Evolutionary conservation across 2,329 filamentous ascomycete genomes (phyloP).

Genomic region (Colletotrichum magnum): DNA sequence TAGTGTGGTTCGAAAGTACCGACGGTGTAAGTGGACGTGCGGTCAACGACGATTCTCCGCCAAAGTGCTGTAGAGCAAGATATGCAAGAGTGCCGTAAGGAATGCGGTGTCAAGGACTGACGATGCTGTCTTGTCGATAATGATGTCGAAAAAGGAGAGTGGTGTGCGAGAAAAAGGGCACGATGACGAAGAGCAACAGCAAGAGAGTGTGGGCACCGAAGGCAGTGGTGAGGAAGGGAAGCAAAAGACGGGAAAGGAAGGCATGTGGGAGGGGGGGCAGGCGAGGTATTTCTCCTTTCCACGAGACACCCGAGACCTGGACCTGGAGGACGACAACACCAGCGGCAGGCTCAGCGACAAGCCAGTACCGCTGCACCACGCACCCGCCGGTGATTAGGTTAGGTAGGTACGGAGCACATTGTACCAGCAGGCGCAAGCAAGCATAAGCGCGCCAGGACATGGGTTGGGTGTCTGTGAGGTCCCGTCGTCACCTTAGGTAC

Average conservation of each 20-base stretch:
- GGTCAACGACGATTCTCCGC: slow-evolving; percentile 18
- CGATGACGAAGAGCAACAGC: slow-evolving; percentile 36
- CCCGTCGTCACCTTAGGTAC: slow-evolving; percentile 4
- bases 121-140: slow-evolving; percentile 37
- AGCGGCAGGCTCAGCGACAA: slow-evolving; percentile 1
- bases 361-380: slow-evolving; percentile 3
- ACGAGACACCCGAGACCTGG: slow-evolving; percentile 12
- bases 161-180: slow-evolving; percentile 35
- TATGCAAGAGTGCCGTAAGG: slow-evolving; percentile 14
- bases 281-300: slow-evolving; percentile 41
- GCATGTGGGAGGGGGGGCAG: slow-evolving; percentile 29
- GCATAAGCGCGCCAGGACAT: slow-evolving; percentile 26
- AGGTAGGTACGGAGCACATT: too few relatives aligned
- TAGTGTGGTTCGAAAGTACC: slow-evolving; percentile 23
- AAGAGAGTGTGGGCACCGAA: slow-evolving; percentile 40
- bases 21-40: slow-evolving; percentile 23
- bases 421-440: not conserved
- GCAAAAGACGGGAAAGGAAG: not conserved
- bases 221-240: slow-evolving; percentile 29
- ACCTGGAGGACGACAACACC: slow-evolving; percentile 5
- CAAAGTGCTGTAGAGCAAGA: not conserved
- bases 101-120: slow-evolving; percentile 34
- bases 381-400: not conserved
- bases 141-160: slow-evolving; percentile 28
- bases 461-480: slow-evolving; percentile 22